Conservation (phyloP, 148 eudicot genomes). For the Heliosperma pusillum region DNA sequence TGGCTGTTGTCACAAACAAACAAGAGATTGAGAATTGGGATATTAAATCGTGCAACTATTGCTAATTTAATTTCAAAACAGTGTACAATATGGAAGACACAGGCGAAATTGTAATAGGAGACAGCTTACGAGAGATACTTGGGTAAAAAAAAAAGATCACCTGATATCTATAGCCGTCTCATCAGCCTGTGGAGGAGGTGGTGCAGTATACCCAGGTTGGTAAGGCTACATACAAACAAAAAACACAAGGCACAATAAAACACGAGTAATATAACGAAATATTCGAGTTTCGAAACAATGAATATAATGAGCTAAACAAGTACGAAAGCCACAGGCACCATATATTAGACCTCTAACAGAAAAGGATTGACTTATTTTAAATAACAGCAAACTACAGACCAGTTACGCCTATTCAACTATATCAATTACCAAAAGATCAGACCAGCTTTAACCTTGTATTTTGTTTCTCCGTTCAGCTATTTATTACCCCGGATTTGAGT, state of each 20-base stretch:
- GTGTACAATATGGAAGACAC: not conserved
- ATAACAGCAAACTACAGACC: not conserved
- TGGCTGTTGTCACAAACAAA: conserved; percentile 34
- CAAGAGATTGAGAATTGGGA: not conserved
- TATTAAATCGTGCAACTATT: not conserved
- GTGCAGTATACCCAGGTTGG: conserved; percentile 79
- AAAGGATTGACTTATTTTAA: not conserved
- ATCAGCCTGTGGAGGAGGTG: conserved; percentile 53
- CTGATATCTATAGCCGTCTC: conserved; percentile 73
- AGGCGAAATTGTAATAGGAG: not conserved
- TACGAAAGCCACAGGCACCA: not conserved
- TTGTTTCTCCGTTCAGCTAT: not conserved
- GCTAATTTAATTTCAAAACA: too few relatives aligned
- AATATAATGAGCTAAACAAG: not conserved
- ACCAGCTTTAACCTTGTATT: not conserved
- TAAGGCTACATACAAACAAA: conserved; percentile 46
- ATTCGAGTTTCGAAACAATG: not conserved
- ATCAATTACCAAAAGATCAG: not conserved
- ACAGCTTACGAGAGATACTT: not conserved
- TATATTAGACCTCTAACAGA: not conserved
- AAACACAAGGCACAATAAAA: conserved; percentile 5
- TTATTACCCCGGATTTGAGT: not conserved
- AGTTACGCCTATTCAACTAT: not conserved
- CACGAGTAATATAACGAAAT: not conserved
- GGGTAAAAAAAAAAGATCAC: conserved; percentile 30